These are phyloP conservation scores for Gynochthodes officinalis DNA, from an alignment of 257 asterid species.

Conservation along the genomic window DNA sequence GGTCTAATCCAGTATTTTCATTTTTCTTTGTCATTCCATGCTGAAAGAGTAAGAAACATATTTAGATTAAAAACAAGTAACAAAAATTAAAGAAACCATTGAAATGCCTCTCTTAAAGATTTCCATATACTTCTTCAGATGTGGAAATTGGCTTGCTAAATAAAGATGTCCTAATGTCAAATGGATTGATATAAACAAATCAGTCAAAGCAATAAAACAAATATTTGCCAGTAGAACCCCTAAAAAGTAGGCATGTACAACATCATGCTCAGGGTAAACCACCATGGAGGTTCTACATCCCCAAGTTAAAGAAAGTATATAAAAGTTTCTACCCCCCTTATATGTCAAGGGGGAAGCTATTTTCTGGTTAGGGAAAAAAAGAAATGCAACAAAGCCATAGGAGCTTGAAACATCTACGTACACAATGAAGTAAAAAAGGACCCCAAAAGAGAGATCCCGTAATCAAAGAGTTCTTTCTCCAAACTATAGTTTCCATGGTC, in stretches of 20 bases:
- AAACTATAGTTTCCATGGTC: background rate
- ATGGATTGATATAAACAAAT: background rate
- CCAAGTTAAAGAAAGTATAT: background rate
- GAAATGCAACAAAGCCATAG: background rate
- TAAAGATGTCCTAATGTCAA: constrained; percentile 62
- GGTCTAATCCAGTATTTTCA: background rate
- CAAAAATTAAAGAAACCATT: background rate
- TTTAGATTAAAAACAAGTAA: constrained; percentile 12
- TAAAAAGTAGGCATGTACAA: background rate
- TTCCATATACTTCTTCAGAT: constrained; percentile 77
- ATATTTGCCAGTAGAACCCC: background rate
- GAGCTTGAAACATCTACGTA: background rate
- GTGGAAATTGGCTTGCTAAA: constrained; percentile 66
- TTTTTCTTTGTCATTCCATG: background rate
- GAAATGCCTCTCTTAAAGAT: constrained; percentile 82
- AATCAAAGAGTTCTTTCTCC: background rate
- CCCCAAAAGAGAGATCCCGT: background rate
- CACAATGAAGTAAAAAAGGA: background rate
- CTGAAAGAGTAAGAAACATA: background rate
- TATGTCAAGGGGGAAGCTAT: background rate
- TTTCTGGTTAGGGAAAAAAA: background rate
- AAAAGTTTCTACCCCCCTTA: background rate
- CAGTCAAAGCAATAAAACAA: background rate
- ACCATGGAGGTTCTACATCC: too few relatives aligned
- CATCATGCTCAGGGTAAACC: background rate